These are phyloP conservation scores for Kodamaea suecica DNA, from an alignment of 1,139 yeast genomes.

Conservation along the genomic window DNA sequence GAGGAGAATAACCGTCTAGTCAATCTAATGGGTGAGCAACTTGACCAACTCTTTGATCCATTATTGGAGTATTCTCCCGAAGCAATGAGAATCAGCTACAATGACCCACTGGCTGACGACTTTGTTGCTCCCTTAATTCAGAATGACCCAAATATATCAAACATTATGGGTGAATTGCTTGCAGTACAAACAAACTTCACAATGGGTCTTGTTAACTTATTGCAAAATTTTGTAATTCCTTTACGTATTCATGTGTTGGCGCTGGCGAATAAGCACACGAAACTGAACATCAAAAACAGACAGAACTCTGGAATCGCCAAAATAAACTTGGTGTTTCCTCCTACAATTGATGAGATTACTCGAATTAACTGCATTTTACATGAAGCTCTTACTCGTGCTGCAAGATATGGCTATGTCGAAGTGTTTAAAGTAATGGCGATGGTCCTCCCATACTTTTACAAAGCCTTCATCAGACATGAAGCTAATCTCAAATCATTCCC, in stretches of 20 bases:
- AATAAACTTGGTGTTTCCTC: slow-evolving; percentile 81
- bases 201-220: slow-evolving; percentile 62
- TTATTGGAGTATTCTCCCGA: slow-evolving; percentile 90
- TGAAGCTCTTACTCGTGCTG: slow-evolving; percentile 68
- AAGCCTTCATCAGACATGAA: slow-evolving; percentile 89
- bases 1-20: slow-evolving; percentile 74
- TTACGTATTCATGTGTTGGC: slow-evolving; percentile 65
- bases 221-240: slow-evolving; percentile 79
- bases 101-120: slow-evolving; percentile 37
- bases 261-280: slow-evolving; percentile 6
- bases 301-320: slow-evolving; percentile 56
- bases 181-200: slow-evolving; percentile 73
- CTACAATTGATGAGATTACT: slow-evolving; percentile 90
- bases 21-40: slow-evolving; percentile 72
- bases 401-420: slow-evolving; percentile 67
- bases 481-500: slow-evolving; percentile 54
- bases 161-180: slow-evolving; percentile 65
- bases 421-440: slow-evolving; percentile 73
- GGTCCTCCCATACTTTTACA: slow-evolving; percentile 84
- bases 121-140: slow-evolving; percentile 16
- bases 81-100: slow-evolving; percentile 66
- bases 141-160: slow-evolving; percentile 23
- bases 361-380: slow-evolving; percentile 81
- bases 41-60: slow-evolving; percentile 88
- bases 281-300: slow-evolving; percentile 17